Base-by-base conservation (phyloP, 768 basidiomycete genomes). In the Pholiota molesta region DNA sequence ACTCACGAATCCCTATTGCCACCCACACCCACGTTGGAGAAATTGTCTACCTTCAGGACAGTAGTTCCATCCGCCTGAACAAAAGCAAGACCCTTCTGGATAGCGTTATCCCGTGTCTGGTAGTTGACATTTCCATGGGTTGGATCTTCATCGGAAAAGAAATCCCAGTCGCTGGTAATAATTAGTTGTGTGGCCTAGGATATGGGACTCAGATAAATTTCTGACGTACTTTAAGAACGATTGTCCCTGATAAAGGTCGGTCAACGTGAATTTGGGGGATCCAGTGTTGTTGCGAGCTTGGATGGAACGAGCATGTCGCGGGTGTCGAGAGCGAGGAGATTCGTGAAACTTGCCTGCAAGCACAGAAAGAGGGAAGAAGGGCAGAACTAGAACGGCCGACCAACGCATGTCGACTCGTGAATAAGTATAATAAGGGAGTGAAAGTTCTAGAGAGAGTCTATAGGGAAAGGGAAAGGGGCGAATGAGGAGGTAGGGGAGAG, bases 121-220 rank as follows among this genome's bases (percentile, higher is more conserved):
- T 86, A 94, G 60, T 85, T 80, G 53, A 94, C 92, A 26, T 74
- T 74, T 17, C 92, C 92, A 64, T 85, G 74, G 0, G 92, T 93
- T 3, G 92, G 92, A 73, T 94, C 92, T 11, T 73, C 14, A 3
- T 65, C 74, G 13, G 79, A 79, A 75, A 85, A 91, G 76, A 90
- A 93, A 33, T 87, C 75, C 87, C 88, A 92, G 47, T 83, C 66
- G 52, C 90, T 91, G 37, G 16, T 35, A 17, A 33, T 31, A 52
- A 47, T 14, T 54, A 54, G 40, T 28, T 51, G 57, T 51, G 37
- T 35, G 52, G 21, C 31, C 29, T 57, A 31, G 8, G 49, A 29
- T 19, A 14, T 21, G 1, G 60, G 29, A 52, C 3, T 8, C n/a
- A 47, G 51, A 45, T 14, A 14, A 23, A 55, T 49, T 51, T 37